phyloP scores from a whole-genome alignment of 169 alveolate genomes.

The Plasmodium vivax region DNA sequence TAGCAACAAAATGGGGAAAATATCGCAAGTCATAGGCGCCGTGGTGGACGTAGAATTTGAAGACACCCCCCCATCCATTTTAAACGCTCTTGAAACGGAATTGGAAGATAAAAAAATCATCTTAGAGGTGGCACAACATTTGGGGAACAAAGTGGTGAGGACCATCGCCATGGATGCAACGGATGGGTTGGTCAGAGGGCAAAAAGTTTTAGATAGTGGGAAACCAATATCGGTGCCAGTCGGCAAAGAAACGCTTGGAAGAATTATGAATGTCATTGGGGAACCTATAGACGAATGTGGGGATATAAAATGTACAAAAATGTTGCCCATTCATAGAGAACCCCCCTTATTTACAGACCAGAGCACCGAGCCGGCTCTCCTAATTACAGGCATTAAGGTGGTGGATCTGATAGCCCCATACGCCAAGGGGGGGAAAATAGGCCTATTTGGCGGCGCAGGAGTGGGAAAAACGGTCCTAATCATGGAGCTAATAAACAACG shows the following conservation, averaged over 20 bases:
- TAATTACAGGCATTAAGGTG: conserved; percentile 95
- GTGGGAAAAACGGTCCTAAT: conserved; percentile 99
- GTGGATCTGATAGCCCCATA: conserved; percentile 97
- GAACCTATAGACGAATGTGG: conserved; percentile 99
- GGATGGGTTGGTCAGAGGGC: conserved; percentile 98
- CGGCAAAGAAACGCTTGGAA: conserved; percentile 91
- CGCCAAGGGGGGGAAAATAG: conserved; percentile 99
- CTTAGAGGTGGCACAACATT: conserved; percentile 97
- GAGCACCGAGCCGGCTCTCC: conserved; percentile 93
- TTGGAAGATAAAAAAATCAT: conserved; percentile 89
- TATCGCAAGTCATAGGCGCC: conserved; percentile 97
- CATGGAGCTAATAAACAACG: conserved; percentile 97
- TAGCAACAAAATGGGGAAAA: conserved; percentile 79
- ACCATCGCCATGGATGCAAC: conserved; percentile 98
- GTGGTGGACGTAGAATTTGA: conserved; percentile 98
- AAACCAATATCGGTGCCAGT: conserved; percentile 96
- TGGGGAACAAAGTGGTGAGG: conserved; percentile 92
- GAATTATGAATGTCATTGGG: conserved; percentile 98
- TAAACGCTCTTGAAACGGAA: conserved; percentile 95
- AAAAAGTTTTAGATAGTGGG: conserved; percentile 94
- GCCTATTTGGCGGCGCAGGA: conserved; percentile 99
- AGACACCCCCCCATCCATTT: conserved; percentile 94
- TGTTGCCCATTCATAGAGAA: conserved; percentile 94
- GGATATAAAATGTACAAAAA: conserved; percentile 89
- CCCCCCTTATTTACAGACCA: conserved; percentile 96